Base-by-base conservation (phyloP, 371 early-diverging fungal genomes). In the Mucor indicus region DNA sequence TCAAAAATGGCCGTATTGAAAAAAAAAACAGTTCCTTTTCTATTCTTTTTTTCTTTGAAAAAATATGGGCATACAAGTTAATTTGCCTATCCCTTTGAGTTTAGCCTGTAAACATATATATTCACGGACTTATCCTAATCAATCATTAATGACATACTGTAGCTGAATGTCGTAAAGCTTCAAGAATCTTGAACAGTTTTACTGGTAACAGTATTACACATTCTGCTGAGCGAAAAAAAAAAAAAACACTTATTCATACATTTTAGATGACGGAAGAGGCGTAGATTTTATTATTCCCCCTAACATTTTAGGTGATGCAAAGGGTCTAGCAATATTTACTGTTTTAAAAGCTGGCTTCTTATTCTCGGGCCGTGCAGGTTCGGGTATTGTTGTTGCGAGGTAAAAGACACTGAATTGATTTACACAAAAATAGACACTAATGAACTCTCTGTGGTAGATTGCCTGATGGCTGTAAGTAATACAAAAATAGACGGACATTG, bases 321-420 rank as follows among this genome's bases (percentile, higher is more conserved):
- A 84, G 57, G 94, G 94, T 2, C 68, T 93, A 4, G 94, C 92
- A 29, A 81, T 93, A 15, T 64, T 93, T 53, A 81, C 86, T 0
- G 91, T 91, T 5, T 53, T 92, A 50, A 93, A 93, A 55, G 92
- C 85, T 38, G 93, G 92, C 0, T 89, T 92, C 53, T 46, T 91
- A 13, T 92, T 89, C 85, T 81, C 85, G 4, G 92, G 90, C 15
- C 75, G 91, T 11, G 74, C 80, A 11, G 93, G 93, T 16, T 78
- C 86, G 4, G 93, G 93, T 1, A 57, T 92, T n/a, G 90, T 90
- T 3, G 77, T 92, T 17, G 88, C 93, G 30, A 54, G 64, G 62
- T 67, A 66, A 51, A 31, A 11, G 25, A 11, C 6, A 22, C 0
- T 15, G 7, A 30, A 3, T 23, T 21, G 27, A n/a, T n/a, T n/a